A percentile compares a stretch with the other conserved stretches of the same genome.
These are phyloP conservation scores for Nicotiana rustica DNA, from an alignment of 305 asterid genomes.

Conservation along the genomic window DNA sequence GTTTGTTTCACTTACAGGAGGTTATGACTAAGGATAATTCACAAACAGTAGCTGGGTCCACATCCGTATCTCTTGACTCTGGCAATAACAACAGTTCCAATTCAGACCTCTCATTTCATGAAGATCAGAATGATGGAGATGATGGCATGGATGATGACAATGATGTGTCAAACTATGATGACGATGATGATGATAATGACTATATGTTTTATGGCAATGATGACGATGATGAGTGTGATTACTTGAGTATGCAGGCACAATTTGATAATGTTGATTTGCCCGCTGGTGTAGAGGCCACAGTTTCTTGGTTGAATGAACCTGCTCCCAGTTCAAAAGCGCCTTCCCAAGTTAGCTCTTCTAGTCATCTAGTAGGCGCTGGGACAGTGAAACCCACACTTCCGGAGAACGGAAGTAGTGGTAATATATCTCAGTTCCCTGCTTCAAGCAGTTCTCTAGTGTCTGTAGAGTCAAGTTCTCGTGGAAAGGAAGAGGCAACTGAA, in stretches of 20 bases:
- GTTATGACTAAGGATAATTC: slow-evolving; percentile 45
- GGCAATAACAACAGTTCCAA: slow-evolving; percentile 46
- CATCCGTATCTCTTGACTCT: slow-evolving; percentile 43
- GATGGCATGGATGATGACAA: slow-evolving; percentile 41
- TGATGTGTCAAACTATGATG: slow-evolving; percentile 42
- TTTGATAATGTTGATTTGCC: slow-evolving; percentile 71
- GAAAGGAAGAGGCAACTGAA: slow-evolving; percentile 43
- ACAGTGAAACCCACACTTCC: slow-evolving; percentile 33
- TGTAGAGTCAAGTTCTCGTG: slow-evolving; percentile 45
- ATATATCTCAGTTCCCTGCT: slow-evolving; percentile 28
- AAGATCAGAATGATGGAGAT: slow-evolving; percentile 47
- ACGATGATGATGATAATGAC: slow-evolving; percentile 43
- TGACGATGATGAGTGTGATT: slow-evolving; percentile 41
- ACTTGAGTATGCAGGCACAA: slow-evolving; percentile 62
- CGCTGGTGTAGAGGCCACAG: slow-evolving; percentile 69
- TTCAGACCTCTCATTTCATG: slow-evolving; percentile 51
- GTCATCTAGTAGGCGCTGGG: slow-evolving; percentile 35
- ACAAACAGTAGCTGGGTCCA: slow-evolving; percentile 43
- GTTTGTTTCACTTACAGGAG: slow-evolving; percentile 41
- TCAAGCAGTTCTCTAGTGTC: slow-evolving; percentile 46
- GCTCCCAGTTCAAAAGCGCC: slow-evolving; percentile 27
- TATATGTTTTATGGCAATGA: slow-evolving; percentile 44
- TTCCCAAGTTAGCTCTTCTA: slow-evolving; percentile 22
- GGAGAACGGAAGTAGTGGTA: slow-evolving; percentile 1
- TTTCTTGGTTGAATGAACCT: slow-evolving; percentile 55